Conservation (phyloP, 2,329 filamentous ascomycete species). For the Fusarium fujikuroi region DNA sequence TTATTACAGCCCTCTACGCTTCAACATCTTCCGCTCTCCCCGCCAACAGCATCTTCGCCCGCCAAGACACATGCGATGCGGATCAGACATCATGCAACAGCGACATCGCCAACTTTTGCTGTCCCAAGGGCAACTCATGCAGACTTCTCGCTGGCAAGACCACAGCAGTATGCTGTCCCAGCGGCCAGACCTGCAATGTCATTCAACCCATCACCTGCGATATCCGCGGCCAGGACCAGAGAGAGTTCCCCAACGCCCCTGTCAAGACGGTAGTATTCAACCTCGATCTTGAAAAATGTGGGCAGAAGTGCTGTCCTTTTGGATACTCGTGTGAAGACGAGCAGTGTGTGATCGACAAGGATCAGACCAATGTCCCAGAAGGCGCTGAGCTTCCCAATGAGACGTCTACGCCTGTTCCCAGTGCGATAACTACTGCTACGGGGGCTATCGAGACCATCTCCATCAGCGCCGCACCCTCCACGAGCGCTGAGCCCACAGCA, state of each 20-base stretch:
- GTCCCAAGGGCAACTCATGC: constrained; percentile 64
- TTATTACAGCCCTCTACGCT: constrained; percentile 53
- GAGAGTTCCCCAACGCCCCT: constrained; percentile 63
- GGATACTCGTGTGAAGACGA: constrained; percentile 71
- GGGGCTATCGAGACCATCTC: constrained; percentile 38
- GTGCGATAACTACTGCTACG: constrained; percentile 34
- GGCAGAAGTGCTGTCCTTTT: constrained; percentile 73
- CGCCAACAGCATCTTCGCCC: constrained; percentile 53
- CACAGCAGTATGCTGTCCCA: constrained; percentile 77
- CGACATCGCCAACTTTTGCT: constrained; percentile 76
- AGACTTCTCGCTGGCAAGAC: constrained; percentile 70
- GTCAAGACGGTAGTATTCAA: constrained; percentile 74
- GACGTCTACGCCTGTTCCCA: constrained; percentile 32
- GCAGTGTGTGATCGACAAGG: constrained; percentile 63
- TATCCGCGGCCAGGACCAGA: constrained; percentile 66
- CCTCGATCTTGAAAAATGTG: constrained; percentile 67
- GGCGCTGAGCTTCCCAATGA: constrained; percentile 42
- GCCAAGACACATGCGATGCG: constrained; percentile 63
- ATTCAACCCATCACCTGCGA: constrained; percentile 54
- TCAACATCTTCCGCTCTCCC: constrained; percentile 54
- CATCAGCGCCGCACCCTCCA: constrained; percentile 35
- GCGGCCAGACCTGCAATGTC: constrained; percentile 64
- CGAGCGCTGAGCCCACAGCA: constrained; percentile 27
- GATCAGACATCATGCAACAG: constrained; percentile 63
- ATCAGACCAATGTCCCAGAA: constrained; percentile 59